phyloP scores from a whole-genome alignment of 306 rosid species.

The Phaseolus lunatus region DNA sequence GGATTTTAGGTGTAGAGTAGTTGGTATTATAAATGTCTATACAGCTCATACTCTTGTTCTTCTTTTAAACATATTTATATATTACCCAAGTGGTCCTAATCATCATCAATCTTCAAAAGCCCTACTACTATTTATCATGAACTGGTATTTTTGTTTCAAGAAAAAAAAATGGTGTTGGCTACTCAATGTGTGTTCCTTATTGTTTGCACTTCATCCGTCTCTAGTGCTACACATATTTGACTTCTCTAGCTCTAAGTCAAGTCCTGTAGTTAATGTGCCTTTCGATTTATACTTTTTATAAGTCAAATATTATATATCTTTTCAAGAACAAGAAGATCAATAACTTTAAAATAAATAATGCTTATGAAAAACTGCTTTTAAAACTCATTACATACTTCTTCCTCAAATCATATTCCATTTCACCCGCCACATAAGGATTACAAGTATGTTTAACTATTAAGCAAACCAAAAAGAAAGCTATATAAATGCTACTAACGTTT shows the following conservation, averaged over 20 bases:
- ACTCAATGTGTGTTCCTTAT: neutral
- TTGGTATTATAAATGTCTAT: slow-evolving; percentile 59
- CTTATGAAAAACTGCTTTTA: too few species aligned
- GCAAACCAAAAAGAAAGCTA: too few species aligned
- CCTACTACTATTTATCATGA: neutral
- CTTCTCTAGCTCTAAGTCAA: neutral
- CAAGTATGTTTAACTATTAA: too few species aligned
- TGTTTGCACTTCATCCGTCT: neutral
- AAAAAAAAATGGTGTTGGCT: neutral
- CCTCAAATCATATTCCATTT: too few species aligned
- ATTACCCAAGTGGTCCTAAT: slow-evolving; percentile 28
- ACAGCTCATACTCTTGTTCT: slow-evolving; percentile 40
- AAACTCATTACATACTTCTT: too few species aligned
- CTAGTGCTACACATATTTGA: neutral
- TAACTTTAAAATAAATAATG: too few species aligned
- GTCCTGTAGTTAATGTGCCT: neutral
- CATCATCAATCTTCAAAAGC: neutral
- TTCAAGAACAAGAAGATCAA: too few species aligned
- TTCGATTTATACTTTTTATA: too few species aligned
- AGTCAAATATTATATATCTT: too few species aligned
- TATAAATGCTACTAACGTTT: too few species aligned
- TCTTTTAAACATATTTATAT: neutral
- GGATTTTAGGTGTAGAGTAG: slow-evolving; percentile 57
- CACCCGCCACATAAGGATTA: too few species aligned
- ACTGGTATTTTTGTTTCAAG: neutral